phyloP scores from a whole-genome alignment of 345 rosid genomes.

The Cardamine occulta region DNA sequence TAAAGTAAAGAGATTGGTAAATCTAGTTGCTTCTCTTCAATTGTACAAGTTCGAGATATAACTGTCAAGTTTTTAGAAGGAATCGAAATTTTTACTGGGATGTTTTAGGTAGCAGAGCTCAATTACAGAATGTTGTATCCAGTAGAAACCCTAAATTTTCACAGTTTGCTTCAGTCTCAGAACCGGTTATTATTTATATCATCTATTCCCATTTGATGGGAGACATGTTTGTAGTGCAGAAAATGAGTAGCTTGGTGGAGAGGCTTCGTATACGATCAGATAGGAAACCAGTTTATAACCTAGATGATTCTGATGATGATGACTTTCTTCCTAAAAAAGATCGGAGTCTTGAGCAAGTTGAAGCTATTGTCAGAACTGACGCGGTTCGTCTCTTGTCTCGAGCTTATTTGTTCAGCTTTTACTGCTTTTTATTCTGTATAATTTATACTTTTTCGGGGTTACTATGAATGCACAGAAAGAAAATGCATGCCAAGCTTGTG shows the following conservation, averaged over 20 bases:
- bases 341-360: slow-evolving; percentile 61
- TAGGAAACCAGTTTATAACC: slow-evolving; percentile 78
- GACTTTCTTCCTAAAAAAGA: slow-evolving; percentile 63
- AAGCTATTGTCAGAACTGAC: slow-evolving; percentile 77
- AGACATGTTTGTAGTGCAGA: slow-evolving; percentile 33
- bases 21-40: not conserved
- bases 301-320: slow-evolving; percentile 94
- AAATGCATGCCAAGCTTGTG: slow-evolving; percentile 92
- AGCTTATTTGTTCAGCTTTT: slow-evolving; percentile 21
- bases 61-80: not conserved
- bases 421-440: not conserved
- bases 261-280: slow-evolving; percentile 90
- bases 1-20: slow-evolving; percentile 10
- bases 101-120: not conserved
- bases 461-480: slow-evolving; percentile 39
- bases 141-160: slow-evolving; percentile 27
- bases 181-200: not conserved
- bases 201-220: not conserved
- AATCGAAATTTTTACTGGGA: not conserved
- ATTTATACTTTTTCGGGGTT: not conserved
- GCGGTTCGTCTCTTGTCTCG: slow-evolving; percentile 58
- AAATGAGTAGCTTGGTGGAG: slow-evolving; percentile 98
- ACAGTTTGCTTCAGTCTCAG: not conserved
- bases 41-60: not conserved
- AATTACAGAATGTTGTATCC: not conserved